phyloP scores from a whole-genome alignment of 2,329 filamentous ascomycete species.

The Aspergillus ochraceoroseus region DNA sequence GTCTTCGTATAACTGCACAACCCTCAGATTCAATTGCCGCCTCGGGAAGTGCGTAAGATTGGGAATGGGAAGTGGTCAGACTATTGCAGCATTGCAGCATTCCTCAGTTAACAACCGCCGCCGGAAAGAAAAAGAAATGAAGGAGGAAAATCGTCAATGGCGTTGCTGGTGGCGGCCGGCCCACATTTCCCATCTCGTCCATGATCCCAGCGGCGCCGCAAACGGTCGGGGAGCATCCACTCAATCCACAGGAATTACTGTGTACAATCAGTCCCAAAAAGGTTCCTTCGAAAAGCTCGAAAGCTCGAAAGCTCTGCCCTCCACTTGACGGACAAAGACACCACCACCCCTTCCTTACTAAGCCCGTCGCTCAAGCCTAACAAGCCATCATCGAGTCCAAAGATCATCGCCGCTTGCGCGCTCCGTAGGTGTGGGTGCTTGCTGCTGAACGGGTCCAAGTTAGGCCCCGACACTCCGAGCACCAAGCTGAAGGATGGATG shows the following conservation, averaged over 20 bases:
- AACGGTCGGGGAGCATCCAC: slow-evolving; percentile 2
- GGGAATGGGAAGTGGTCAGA: too few relatives aligned
- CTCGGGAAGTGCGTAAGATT: too few relatives aligned
- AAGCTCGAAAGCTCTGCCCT: too few relatives aligned
- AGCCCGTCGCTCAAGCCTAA: too few relatives aligned
- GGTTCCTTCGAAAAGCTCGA: too few relatives aligned
- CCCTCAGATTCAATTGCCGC: too few relatives aligned
- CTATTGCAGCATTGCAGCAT: not conserved
- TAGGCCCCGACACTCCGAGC: slow-evolving; percentile 11
- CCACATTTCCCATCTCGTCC: not conserved
- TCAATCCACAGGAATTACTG: not conserved
- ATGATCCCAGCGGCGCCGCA: not conserved
- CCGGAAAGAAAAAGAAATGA: slow-evolving; percentile 3
- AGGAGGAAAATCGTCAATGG: not conserved
- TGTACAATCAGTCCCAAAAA: too few relatives aligned
- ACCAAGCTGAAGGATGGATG: slow-evolving; percentile 2
- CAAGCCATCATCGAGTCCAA: too few relatives aligned
- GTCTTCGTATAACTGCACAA: too few relatives aligned
- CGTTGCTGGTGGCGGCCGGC: not conserved
- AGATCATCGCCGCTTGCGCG: too few relatives aligned
- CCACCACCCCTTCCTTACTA: too few relatives aligned
- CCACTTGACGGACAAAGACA: too few relatives aligned
- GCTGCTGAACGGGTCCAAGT: slow-evolving; percentile 9
- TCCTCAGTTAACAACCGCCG: slow-evolving; percentile 8
- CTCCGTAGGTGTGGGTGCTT: not conserved